phyloP scores from a whole-genome alignment of 495 filamentous ascomycete genomes.

The Chlorociboria aeruginascens region DNA sequence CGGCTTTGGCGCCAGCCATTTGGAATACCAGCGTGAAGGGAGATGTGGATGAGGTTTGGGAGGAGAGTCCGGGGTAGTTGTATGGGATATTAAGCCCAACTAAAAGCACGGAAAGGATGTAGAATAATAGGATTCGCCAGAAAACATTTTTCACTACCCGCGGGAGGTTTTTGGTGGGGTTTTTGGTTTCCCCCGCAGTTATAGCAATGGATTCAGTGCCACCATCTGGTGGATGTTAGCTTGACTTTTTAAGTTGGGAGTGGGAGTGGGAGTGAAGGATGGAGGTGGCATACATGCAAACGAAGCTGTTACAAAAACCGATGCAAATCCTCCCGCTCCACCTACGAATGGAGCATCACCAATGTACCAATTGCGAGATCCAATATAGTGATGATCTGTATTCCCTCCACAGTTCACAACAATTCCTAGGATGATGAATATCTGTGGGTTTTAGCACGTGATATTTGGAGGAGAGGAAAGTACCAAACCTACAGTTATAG shows the following conservation, averaged over 20 bases:
- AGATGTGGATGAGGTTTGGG: constrained; percentile 30
- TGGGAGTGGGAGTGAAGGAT: constrained; percentile 21
- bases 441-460: constrained; percentile 20
- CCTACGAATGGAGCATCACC: constrained; percentile 44
- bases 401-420: constrained; percentile 38
- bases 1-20: constrained; percentile 49
- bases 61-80: constrained; percentile 31
- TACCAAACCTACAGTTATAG: constrained; percentile 33
- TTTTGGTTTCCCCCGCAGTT: constrained; percentile 54
- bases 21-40: constrained; percentile 62
- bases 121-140: constrained; percentile 68
- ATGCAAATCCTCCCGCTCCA: constrained; percentile 55
- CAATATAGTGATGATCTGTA: constrained; percentile 31
- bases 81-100: constrained; percentile 49
- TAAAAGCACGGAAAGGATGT: constrained; percentile 49
- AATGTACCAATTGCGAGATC: constrained; percentile 37
- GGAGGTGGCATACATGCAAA: constrained; percentile 32
- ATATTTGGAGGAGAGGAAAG: not conserved
- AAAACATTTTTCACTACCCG: constrained; percentile 53
- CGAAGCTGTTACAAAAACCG: constrained; percentile 31
- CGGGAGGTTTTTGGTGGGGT: constrained; percentile 68
- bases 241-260: constrained; percentile 8
- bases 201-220: constrained; percentile 46
- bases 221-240: constrained; percentile 35
- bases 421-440: constrained; percentile 45